A percentile compares a stretch with the other conserved stretches of the same genome.
Conservation (phyloP, 805 yeast genomes). For the Metschnikowia kofuensis region DNA sequence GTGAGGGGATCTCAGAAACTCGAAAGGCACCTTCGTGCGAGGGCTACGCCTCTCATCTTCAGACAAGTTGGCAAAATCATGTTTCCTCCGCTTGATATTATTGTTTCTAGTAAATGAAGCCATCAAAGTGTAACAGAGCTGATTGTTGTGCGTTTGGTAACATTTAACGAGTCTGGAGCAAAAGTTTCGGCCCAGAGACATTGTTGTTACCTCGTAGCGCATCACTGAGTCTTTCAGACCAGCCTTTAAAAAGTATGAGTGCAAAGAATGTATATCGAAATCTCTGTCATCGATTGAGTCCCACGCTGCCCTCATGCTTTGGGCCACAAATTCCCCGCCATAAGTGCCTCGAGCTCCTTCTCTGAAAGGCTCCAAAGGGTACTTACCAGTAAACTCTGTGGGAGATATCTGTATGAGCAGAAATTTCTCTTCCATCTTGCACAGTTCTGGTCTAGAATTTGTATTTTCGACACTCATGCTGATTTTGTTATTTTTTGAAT, state of each 20-base stretch:
- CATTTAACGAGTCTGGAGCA: conserved; percentile 25
- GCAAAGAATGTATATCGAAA: conserved; percentile 27
- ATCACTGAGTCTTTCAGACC: conserved; percentile 21
- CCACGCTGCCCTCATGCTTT: conserved; percentile 29
- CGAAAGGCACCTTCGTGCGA: conserved; percentile 18
- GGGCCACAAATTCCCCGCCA: conserved; percentile 29
- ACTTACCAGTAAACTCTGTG: conserved; percentile 21
- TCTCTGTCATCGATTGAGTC: conserved; percentile 22
- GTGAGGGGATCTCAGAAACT: conserved; percentile 22
- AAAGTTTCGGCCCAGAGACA: conserved; percentile 24
- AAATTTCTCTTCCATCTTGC: conserved; percentile 22
- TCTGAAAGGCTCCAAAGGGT: conserved; percentile 24
- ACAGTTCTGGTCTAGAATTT: conserved; percentile 10
- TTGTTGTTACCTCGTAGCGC: conserved; percentile 24
- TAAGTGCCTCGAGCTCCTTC: conserved; percentile 25
- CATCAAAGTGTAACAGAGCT: conserved; percentile 22
- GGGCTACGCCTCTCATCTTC: conserved; percentile 14
- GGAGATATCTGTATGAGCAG: conserved; percentile 11
- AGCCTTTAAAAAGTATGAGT: conserved; percentile 28
- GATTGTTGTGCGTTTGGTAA: conserved; percentile 19
- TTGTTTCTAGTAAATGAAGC: conserved; percentile 25
- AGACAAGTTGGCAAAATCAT: conserved; percentile 10
- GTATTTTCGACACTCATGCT: conserved; percentile 14
- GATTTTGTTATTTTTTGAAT: too few species aligned
- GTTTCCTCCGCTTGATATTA: conserved; percentile 9